Percentiles rank a stretch among this genome's conserved stretches.
These are phyloP conservation scores for Botrytis squamosa DNA, from an alignment of 2,329 filamentous ascomycete species.

Conservation along the genomic window DNA sequence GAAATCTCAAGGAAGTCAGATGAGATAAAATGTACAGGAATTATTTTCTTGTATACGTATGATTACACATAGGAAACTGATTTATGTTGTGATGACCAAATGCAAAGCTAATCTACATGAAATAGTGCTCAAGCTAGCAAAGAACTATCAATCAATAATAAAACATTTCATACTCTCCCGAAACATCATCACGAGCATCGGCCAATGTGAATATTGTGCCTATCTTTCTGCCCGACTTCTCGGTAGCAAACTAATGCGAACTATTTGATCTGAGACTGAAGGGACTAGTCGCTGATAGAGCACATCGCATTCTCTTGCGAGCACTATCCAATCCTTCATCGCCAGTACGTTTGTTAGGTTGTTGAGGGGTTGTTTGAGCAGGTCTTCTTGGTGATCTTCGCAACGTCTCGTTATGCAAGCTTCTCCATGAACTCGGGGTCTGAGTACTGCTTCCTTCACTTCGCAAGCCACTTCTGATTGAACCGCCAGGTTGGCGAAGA, in stretches of 20 bases:
- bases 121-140: slow-evolving; percentile 8
- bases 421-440: slow-evolving; percentile 16
- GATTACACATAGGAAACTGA: neutral
- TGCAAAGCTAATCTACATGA: slow-evolving; percentile 10
- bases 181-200: neutral
- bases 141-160: slow-evolving; percentile 10
- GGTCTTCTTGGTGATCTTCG: slow-evolving; percentile 3
- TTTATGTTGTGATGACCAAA: neutral
- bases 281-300: slow-evolving; percentile 8
- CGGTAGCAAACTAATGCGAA: neutral
- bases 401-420: neutral
- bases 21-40: neutral
- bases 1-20: neutral
- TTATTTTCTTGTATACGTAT: neutral
- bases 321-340: neutral
- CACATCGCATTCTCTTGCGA: slow-evolving; percentile 1
- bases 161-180: neutral
- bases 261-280: slow-evolving; percentile 17
- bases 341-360: slow-evolving; percentile 10
- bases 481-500: neutral
- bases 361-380: slow-evolving; percentile 1
- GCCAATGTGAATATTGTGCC: neutral
- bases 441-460: slow-evolving; percentile 18
- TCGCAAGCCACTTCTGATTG: neutral
- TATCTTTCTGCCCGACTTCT: neutral